Conservation (phyloP, 2,329 filamentous ascomycete genomes). For the Alternaria sp. region DNA sequence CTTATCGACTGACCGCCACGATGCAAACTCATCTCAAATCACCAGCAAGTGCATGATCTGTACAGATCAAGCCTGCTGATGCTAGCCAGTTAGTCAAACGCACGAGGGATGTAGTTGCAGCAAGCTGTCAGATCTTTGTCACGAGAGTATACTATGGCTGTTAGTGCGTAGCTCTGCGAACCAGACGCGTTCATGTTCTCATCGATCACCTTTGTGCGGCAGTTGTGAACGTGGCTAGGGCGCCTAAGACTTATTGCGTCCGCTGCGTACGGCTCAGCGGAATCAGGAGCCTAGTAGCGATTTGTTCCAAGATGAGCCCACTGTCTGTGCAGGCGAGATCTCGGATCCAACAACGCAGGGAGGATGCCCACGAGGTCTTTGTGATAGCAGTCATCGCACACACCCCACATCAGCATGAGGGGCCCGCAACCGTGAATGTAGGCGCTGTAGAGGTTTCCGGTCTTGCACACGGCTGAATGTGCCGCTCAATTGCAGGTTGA, state of each 20-base stretch:
- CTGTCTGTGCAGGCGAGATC: slow-evolving; percentile 4
- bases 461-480: slow-evolving; percentile 2
- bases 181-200: background rate
- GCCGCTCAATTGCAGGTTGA: slow-evolving; percentile 8
- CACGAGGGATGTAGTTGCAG: slow-evolving; percentile 11
- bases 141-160: background rate
- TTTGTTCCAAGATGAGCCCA: slow-evolving; percentile 11
- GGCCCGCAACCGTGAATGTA: slow-evolving; percentile 7
- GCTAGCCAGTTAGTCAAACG: slow-evolving; percentile 4
- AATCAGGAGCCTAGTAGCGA: slow-evolving; percentile 5
- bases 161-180: slow-evolving; percentile 5
- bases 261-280: slow-evolving; percentile 8
- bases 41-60: slow-evolving; percentile 2
- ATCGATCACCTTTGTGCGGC: background rate
- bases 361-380: slow-evolving; percentile 5
- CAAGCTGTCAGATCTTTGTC: slow-evolving; percentile 1
- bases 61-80: slow-evolving; percentile 8
- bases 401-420: slow-evolving; percentile 16
- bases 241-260: background rate
- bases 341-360: slow-evolving; percentile 16
- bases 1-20: slow-evolving; percentile 1
- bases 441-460: slow-evolving; percentile 7
- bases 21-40: background rate
- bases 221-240: slow-evolving; percentile 6
- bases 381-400: slow-evolving; percentile 4